Base-by-base conservation (phyloP, 352 stramenopile species). In the Chrysophaeum taylorii region DNA sequence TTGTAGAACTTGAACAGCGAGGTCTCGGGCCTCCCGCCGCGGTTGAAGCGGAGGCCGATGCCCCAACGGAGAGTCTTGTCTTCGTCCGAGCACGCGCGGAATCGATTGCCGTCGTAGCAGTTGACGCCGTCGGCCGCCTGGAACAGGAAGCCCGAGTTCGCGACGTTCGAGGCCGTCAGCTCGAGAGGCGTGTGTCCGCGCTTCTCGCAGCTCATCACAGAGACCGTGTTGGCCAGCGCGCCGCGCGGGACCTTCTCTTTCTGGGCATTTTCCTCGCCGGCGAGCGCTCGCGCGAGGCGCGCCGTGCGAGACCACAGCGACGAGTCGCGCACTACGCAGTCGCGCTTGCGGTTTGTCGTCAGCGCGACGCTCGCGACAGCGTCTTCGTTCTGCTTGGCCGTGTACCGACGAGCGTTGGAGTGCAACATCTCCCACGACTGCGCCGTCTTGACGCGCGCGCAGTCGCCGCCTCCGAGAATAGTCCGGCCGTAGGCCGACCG, bases 1-100 rank as follows among this genome's bases (percentile, higher is more conserved):
- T 66, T 66, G 57, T 66, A 66, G 57, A 66, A 66, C 57, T 66
- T 66, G 57, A 38, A 66, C 2, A 66, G 57, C 9, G 57, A 21
- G 16, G 57, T 66, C 57, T 66, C 36, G 18, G 57, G 57, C 35
- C 57, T 31, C n/a, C n/a, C n/a, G 57, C 57, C 57, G 33, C 35
- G 31, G 45, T 57, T 57, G 57, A 66, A 66, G 31, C 36, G 31
- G 12, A 66, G 18, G 36, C 57, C 57, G 21, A 66, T 25, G n/a
- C 57, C 57, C 57, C 57, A 66, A 7, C 57, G 57, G 9, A 66
- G n/a, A 9, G 57, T 33, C 33, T 5, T 9, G 57, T 66, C 57
- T 18, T 66, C 57, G 57, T 66, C 57, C 33, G 57, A 66, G 57
- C 57, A 66, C 12, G 57, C 57, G 31, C 57, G 57, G 57, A 66